Percentiles rank a stretch among this genome's conserved stretches.
These are phyloP conservation scores for Penicillium sp. DNA, from an alignment of 2,329 filamentous ascomycete genomes.

Conservation along the genomic window DNA sequence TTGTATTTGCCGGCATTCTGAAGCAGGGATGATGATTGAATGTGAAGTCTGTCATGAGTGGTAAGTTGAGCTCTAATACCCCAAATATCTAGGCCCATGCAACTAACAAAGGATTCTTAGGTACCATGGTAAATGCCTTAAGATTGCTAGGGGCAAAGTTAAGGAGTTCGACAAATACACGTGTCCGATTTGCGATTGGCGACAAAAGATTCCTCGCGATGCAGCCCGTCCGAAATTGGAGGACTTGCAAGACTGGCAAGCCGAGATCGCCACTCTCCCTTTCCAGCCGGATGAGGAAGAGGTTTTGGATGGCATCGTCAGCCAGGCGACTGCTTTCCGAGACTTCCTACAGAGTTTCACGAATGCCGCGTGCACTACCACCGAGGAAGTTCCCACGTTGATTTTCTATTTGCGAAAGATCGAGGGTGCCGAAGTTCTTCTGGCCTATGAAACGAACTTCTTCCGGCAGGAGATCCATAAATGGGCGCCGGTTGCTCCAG, in stretches of 20 bases:
- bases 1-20: slow-evolving; percentile 90
- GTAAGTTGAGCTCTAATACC: slow-evolving; percentile 56
- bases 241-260: slow-evolving; percentile 80
- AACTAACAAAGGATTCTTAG: slow-evolving; percentile 52
- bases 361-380: slow-evolving; percentile 77
- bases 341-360: slow-evolving; percentile 80
- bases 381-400: slow-evolving; percentile 85
- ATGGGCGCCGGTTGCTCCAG: slow-evolving; percentile 86
- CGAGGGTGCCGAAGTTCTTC: slow-evolving; percentile 90
- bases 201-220: slow-evolving; percentile 94
- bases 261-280: slow-evolving; percentile 77
- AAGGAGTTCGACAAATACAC: slow-evolving; percentile 99
- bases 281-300: slow-evolving; percentile 97
- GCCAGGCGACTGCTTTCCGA: slow-evolving; percentile 81
- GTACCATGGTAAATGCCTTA: slow-evolving; percentile 98
- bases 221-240: slow-evolving; percentile 94
- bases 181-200: slow-evolving; percentile 96
- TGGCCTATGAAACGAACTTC: slow-evolving; percentile 95
- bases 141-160: slow-evolving; percentile 95
- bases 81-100: background rate
- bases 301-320: slow-evolving; percentile 80
- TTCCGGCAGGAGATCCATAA: slow-evolving; percentile 95
- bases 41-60: slow-evolving; percentile 98
- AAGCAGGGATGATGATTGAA: slow-evolving; percentile 99
- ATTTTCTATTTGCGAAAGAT: slow-evolving; percentile 97